Evolutionary conservation across 495 filamentous ascomycete species (phyloP).

Genomic region (Rhypophila decipiens): DNA sequence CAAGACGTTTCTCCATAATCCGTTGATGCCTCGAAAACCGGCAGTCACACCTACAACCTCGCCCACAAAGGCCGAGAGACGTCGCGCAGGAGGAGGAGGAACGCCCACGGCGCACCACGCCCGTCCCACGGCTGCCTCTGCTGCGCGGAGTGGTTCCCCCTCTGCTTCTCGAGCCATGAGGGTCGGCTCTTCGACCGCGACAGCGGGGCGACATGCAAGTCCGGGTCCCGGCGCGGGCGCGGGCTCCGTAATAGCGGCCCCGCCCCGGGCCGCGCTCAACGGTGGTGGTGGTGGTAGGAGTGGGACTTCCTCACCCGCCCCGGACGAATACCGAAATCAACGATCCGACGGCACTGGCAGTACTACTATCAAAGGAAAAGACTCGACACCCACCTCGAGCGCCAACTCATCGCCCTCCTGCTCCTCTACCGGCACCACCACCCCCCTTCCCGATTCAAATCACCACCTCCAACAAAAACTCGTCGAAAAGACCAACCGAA

Average conservation of each 20-base stretch:
- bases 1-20: too few species aligned
- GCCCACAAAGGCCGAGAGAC: conserved; percentile 17
- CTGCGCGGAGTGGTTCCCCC: too few species aligned
- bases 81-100: conserved; percentile 6
- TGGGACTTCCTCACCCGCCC: conserved; percentile 27
- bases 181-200: not conserved
- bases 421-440: not conserved
- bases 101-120: too few species aligned
- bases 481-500: conserved; percentile 33
- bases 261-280: conserved; percentile 33
- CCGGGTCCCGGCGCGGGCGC: conserved; percentile 1
- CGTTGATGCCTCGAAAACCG: conserved; percentile 7
- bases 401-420: not conserved
- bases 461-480: too few species aligned
- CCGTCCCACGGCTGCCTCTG: too few species aligned
- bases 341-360: not conserved
- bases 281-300: too few species aligned
- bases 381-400: not conserved
- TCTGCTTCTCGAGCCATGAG: conserved; percentile 2
- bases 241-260: conserved; percentile 28
- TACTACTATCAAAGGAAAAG: not conserved
- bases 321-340: conserved; percentile 17
- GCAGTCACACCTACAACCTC: conserved; percentile 18
- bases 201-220: not conserved
- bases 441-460: too few species aligned